phyloP scores from a whole-genome alignment of 176 grass and related monocot genomes.

The Aegilops speltoides region DNA sequence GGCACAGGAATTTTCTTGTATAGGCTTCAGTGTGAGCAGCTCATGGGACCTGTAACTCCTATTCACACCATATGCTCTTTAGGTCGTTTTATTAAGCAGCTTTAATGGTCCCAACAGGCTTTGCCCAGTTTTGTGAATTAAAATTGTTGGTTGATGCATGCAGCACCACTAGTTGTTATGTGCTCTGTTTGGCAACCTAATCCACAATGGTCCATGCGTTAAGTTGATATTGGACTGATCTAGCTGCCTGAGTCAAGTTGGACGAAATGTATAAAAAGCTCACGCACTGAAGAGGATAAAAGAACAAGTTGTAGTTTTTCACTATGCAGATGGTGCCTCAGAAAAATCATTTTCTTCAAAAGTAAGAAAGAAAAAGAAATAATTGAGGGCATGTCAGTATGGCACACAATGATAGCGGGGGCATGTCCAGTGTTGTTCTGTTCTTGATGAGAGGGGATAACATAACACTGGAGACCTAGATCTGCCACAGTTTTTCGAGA shows the following conservation, averaged over 20 bases:
- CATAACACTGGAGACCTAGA: slow-evolving; percentile 1
- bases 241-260: slow-evolving; percentile 1
- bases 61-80: neutral
- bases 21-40: neutral
- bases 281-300: slow-evolving; percentile 13
- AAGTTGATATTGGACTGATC: neutral
- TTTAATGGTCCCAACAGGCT: slow-evolving; percentile 19
- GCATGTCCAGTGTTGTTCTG: slow-evolving; percentile 33
- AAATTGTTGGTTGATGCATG: slow-evolving; percentile 4
- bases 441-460: slow-evolving; percentile 30
- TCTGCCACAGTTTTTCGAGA: slow-evolving; percentile 19
- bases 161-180: slow-evolving; percentile 1
- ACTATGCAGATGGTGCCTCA: slow-evolving; percentile 21
- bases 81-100: neutral
- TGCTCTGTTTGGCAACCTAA: neutral
- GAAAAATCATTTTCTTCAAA: slow-evolving; percentile 1
- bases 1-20: slow-evolving; percentile 18
- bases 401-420: slow-evolving; percentile 17
- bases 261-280: slow-evolving; percentile 12
- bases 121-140: neutral
- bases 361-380: neutral
- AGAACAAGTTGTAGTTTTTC: slow-evolving; percentile 3
- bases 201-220: neutral
- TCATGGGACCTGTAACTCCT: slow-evolving; percentile 10
- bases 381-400: neutral